phyloP scores from a whole-genome alignment of 495 filamentous ascomycete species.

The Daldinia vernicosa region DNA sequence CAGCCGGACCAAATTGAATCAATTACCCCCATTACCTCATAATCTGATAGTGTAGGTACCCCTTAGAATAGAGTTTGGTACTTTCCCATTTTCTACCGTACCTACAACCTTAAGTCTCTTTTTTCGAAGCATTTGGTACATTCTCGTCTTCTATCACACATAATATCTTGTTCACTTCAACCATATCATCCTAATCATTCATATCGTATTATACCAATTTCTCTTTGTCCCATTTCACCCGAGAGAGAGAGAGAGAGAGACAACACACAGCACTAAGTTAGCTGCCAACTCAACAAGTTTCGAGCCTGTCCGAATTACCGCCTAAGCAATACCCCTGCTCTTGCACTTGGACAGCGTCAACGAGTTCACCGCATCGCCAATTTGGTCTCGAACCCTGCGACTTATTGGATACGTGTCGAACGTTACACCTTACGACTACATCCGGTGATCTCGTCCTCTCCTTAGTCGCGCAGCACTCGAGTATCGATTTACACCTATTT shows the following conservation, averaged over 20 bases:
- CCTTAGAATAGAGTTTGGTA: conserved; percentile 33
- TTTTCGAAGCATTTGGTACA: neutral
- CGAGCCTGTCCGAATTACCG: conserved; percentile 9
- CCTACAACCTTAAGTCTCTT: too few species aligned
- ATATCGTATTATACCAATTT: neutral
- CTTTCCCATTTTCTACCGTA: conserved; percentile 3
- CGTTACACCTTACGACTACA: conserved; percentile 9
- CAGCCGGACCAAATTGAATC: conserved; percentile 16
- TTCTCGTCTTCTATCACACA: neutral
- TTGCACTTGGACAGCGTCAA: conserved; percentile 29
- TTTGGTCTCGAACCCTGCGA: conserved; percentile 23
- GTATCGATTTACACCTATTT: conserved; percentile 9
- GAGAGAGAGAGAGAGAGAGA: neutral
- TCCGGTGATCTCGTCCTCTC: neutral
- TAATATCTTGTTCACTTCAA: neutral
- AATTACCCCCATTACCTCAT: conserved; percentile 30
- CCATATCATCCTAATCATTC: conserved; percentile 13
- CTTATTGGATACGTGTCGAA: conserved; percentile 13
- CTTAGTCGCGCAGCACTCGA: neutral
- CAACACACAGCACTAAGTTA: neutral
- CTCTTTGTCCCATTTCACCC: conserved; percentile 9
- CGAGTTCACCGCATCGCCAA: conserved; percentile 32
- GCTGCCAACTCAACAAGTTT: conserved; percentile 21
- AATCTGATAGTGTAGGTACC: too few species aligned
- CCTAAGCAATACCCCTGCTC: conserved; percentile 9